Base-by-base conservation (phyloP, 345 rosid genomes). In the Gynandropsis gynandra region DNA sequence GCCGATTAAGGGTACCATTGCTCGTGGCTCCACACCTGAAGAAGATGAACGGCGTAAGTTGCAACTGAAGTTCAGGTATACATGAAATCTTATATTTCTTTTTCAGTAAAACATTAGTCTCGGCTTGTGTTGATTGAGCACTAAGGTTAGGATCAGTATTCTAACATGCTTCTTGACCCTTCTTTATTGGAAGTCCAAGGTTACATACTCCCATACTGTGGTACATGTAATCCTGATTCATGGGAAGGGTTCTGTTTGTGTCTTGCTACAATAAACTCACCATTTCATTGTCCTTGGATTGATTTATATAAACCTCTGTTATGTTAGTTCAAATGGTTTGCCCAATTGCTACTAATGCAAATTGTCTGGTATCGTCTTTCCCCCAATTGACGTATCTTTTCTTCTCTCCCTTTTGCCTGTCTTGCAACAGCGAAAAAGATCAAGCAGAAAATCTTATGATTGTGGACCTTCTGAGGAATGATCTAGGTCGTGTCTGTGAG, bases 371-470 rank as follows among this genome's bases (percentile, higher is more conserved):
- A 2, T 37, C 11, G 15, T 10, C 11, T 37, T 37, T 16, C 10
- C 40, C 21, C 21, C 18, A 11, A 49, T 34, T 42, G 19, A 45
- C 46, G 2, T 16, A 18, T 18, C 40, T 31, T 8, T n/a, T 36
- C 17, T 18, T 40, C 48, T 55, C 45, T 19, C 40, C 44, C 27
- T 29, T 34, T 42, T 56, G 11, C 12, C 1, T 52, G 41, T 8
- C 43, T 29, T 52, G 54, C 41, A 7, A 49, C 87, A 92, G 98
- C 61, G 96, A 87, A 74, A 92, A 92, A 81, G 93, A 87, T 63
- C 96, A 87, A 69, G 89, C 98, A 0, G 98, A 92, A 70, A 92
- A 92, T 72, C 75, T 87, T 58, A 92, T 92, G 98, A 92, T 92
- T 29, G 95, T 92, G 0, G 98, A 92, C 68, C 98, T 92, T 47